A percentile compares a stretch with the other conserved stretches of the same genome.
phyloP scores from a whole-genome alignment of 148 eudicot species.

The Rhododendron kiyosumense region DNA sequence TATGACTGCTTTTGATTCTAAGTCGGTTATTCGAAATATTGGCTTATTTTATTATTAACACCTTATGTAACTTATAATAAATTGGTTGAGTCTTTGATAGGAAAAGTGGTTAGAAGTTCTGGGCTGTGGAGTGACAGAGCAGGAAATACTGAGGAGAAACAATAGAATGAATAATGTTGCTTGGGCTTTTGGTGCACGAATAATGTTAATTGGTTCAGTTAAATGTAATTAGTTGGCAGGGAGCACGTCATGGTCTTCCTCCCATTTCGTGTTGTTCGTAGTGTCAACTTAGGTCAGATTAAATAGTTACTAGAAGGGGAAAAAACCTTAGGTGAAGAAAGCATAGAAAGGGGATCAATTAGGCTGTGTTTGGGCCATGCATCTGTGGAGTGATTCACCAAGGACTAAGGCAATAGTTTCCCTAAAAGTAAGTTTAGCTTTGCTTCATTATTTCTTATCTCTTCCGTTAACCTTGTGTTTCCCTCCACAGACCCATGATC shows the following conservation, averaged over 20 bases:
- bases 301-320: not conserved
- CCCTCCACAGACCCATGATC: not conserved
- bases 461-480: not conserved
- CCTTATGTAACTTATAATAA: not conserved
- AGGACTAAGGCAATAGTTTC: not conserved
- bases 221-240: not conserved
- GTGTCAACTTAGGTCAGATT: not conserved
- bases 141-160: slow-evolving; percentile 79
- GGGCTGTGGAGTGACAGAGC: slow-evolving; percentile 98
- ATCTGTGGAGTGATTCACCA: not conserved
- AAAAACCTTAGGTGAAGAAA: not conserved
- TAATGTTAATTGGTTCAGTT: no score
- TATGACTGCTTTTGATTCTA: not conserved
- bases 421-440: no score
- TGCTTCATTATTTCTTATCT: no score
- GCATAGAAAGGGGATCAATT: not conserved
- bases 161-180: slow-evolving; percentile 67
- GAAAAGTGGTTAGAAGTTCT: slow-evolving; percentile 97
- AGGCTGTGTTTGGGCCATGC: not conserved
- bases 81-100: slow-evolving; percentile 34
- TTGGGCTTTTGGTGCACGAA: slow-evolving; percentile 78
- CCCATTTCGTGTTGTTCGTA: not conserved
- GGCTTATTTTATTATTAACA: not conserved
- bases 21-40: not conserved
- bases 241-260: not conserved